Conservation (phyloP, 257 asterid genomes). For the Eustoma russellianum region DNA sequence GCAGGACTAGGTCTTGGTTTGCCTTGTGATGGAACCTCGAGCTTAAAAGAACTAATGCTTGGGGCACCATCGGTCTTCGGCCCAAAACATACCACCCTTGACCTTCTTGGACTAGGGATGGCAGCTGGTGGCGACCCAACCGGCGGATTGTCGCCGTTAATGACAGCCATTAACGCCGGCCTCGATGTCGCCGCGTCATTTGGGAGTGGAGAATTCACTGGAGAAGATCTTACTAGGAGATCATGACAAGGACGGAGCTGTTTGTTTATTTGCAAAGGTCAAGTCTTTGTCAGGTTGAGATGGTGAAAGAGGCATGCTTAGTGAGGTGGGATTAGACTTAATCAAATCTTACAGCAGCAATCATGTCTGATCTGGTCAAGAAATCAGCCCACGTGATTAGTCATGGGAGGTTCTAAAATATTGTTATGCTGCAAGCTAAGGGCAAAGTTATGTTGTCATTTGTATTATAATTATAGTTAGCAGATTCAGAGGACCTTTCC, state of each 20-base stretch:
- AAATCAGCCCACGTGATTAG: too few relatives aligned
- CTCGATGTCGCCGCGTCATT: constrained; percentile 37
- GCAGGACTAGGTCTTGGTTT: constrained; percentile 66
- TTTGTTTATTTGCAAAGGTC: too few relatives aligned
- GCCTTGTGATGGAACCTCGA: constrained; percentile 47
- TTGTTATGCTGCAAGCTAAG: too few relatives aligned
- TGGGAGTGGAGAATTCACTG: constrained; percentile 34
- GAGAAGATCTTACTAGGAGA: constrained; percentile 40
- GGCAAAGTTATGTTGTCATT: too few relatives aligned
- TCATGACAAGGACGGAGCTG: constrained; percentile 10
- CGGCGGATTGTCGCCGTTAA: constrained; percentile 54
- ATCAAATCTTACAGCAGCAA: too few relatives aligned
- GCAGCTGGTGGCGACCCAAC: constrained; percentile 58
- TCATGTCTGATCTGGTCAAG: too few relatives aligned
- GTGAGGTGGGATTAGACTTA: too few relatives aligned
- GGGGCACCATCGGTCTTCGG: constrained; percentile 71
- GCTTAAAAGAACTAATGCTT: constrained; percentile 70
- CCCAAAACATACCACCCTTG: constrained; percentile 74
- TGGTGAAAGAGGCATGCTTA: too few relatives aligned
- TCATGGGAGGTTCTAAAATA: too few relatives aligned
- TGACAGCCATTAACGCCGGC: constrained; percentile 57
- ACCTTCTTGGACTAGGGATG: constrained; percentile 85
- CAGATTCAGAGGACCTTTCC: too few relatives aligned
- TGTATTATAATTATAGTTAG: too few relatives aligned
- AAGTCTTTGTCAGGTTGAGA: too few relatives aligned